Percentiles rank a stretch among this genome's conserved stretches.
Conservation (phyloP, 768 basidiomycete species). For the Serendipita sp. region DNA sequence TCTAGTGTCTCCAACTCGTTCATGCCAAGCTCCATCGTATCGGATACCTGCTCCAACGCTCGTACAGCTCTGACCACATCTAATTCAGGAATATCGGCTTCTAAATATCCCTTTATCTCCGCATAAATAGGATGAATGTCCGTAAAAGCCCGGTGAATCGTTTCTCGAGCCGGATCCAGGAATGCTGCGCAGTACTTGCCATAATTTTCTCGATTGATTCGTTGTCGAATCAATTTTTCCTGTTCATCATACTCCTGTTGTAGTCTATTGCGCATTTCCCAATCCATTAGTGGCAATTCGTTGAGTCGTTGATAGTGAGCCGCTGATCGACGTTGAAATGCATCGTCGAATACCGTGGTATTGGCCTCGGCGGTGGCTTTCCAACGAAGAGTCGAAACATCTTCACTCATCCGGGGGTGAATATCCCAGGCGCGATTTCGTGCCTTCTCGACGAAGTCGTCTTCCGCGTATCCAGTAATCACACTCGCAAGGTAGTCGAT, state of each 20-base stretch:
- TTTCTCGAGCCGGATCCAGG: background rate
- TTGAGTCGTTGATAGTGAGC: background rate
- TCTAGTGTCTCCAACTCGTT: background rate
- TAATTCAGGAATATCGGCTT: background rate
- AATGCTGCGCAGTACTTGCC: background rate
- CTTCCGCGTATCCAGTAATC: background rate
- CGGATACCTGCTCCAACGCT: background rate
- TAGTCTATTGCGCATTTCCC: background rate
- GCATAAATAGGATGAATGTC: conserved; percentile 1
- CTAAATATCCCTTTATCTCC: background rate
- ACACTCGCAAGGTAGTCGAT: background rate
- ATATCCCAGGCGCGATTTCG: background rate
- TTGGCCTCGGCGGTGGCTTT: background rate
- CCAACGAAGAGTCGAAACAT: background rate
- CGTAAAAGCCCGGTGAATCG: background rate
- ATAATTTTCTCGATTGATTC: background rate
- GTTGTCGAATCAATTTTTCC: background rate
- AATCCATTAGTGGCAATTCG: background rate
- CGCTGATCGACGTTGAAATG: background rate
- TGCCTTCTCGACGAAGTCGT: background rate
- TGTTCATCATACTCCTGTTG: background rate
- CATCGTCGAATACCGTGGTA: background rate
- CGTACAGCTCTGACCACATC: background rate
- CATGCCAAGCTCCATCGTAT: background rate
- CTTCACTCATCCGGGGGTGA: background rate